Base-by-base conservation (phyloP, 805 yeast species). In the Candida maesae region DNA sequence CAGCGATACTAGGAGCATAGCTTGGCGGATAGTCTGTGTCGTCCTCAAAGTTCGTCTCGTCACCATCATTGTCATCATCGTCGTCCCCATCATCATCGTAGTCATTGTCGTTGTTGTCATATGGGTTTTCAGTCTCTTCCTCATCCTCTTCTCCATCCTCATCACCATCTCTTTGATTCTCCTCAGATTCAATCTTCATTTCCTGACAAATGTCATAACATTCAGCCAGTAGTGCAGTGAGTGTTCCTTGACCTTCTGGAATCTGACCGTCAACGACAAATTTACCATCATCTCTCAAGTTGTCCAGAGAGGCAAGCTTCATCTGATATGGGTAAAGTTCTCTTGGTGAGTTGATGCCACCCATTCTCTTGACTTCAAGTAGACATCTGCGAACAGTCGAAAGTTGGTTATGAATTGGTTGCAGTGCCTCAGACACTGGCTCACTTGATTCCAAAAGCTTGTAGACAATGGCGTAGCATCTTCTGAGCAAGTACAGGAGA, bases 211-310 rank as follows among this genome's bases (percentile, higher is more conserved):
- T 83, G 61, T 93, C 99, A 60, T 88, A 93, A 62, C 98, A 91
- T 60, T 90, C 97, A 4, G 95, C 93, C 37, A 91, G 68, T 42
- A 91, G 66, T 1, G 95, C 95, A 61, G 81, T 89, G 48, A 93
- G 70, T n/a, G 95, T 79, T 6, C 97, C 99, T 64, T 93, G 99
- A 11, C 99, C 99, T 60, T 93, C 98, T 2, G 99, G 99, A 32
- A 93, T 84, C 49, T 87, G 85, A 38, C 80, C 86, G 46, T 85
- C 87, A 34, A 88, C 84, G 57, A 84, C 79, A 56, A 93, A 93
- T 67, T 87, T 91, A 7, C 99, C 99, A 60, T 93, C 98, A 12
- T 67, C 73, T 57, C 97, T 78, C 57, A 84, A 59, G 56, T 89
- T 85, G 61, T 93, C 99, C 45, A 93, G 72, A 13, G 93, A 81